Percentiles rank a stretch among this genome's conserved stretches.
These are phyloP conservation scores for Ordospora colligata DNA, from an alignment of 371 early-diverging fungal genomes.

Conservation along the genomic window DNA sequence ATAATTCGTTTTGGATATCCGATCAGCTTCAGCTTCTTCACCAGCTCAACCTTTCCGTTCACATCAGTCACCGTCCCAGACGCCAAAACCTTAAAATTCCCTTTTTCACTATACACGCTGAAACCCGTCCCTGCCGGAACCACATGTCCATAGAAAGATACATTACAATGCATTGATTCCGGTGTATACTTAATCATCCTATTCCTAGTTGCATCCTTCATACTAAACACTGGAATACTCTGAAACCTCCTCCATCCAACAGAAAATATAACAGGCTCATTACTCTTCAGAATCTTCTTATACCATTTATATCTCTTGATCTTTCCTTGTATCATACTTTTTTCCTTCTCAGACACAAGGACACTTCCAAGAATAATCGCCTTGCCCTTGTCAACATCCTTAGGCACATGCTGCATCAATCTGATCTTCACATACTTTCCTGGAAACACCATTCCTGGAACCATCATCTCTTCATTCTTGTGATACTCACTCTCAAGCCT, in stretches of 20 bases:
- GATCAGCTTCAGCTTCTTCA: slow-evolving; percentile 93
- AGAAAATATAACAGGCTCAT: slow-evolving; percentile 87
- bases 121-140: slow-evolving; percentile 86
- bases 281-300: slow-evolving; percentile 82
- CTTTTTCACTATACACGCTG: slow-evolving; percentile 71
- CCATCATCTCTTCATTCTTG: slow-evolving; percentile 21
- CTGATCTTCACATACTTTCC: slow-evolving; percentile 52
- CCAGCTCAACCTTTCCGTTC: slow-evolving; percentile 74
- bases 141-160: slow-evolving; percentile 62
- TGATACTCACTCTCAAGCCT: slow-evolving; percentile 25
- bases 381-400: slow-evolving; percentile 25
- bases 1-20: slow-evolving; percentile 82
- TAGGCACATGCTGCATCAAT: slow-evolving; percentile 11
- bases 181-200: slow-evolving; percentile 87
- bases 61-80: slow-evolving; percentile 83
- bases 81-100: slow-evolving; percentile 79
- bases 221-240: slow-evolving; percentile 79
- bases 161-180: slow-evolving; percentile 38
- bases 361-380: slow-evolving; percentile 30
- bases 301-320: slow-evolving; percentile 94
- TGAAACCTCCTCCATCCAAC: slow-evolving; percentile 96
- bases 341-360: slow-evolving; percentile 41
- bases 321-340: slow-evolving; percentile 49
- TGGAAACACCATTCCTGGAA: slow-evolving; percentile 39
- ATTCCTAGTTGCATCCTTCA: slow-evolving; percentile 71